These are phyloP conservation scores for Fusarium pseudoanthophilum DNA, from an alignment of 2,329 filamentous ascomycete genomes.

Conservation along the genomic window DNA sequence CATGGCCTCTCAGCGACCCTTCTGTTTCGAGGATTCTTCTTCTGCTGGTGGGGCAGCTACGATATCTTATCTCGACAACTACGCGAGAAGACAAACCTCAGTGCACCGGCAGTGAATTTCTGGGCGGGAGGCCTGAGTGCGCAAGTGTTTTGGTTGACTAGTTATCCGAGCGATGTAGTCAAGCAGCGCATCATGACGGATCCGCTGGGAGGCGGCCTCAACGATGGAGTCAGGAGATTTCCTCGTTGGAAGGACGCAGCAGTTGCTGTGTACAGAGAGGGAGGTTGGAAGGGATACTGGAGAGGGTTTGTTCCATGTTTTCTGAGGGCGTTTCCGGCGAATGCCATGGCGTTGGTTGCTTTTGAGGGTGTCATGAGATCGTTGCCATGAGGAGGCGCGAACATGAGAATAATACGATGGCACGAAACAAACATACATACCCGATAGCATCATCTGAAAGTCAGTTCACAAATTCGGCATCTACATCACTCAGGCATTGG, in stretches of 20 bases:
- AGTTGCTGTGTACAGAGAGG: slow-evolving; percentile 77
- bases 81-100: slow-evolving; percentile 73
- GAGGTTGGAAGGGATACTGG: slow-evolving; percentile 85
- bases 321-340: slow-evolving; percentile 91
- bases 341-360: slow-evolving; percentile 90
- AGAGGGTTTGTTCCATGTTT: slow-evolving; percentile 95
- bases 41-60: slow-evolving; percentile 98
- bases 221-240: slow-evolving; percentile 76
- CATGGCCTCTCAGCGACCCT: slow-evolving; percentile 87
- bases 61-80: slow-evolving; percentile 81
- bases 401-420: neutral
- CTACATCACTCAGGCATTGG: neutral
- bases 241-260: slow-evolving; percentile 84
- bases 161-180: slow-evolving; percentile 91
- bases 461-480: neutral
- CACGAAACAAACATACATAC: slow-evolving; percentile 14
- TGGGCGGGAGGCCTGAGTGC: slow-evolving; percentile 95
- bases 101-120: slow-evolving; percentile 88
- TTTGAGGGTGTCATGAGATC: slow-evolving; percentile 91
- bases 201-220: slow-evolving; percentile 76
- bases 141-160: slow-evolving; percentile 93
- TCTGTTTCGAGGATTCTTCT: slow-evolving; percentile 92
- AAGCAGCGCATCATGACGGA: slow-evolving; percentile 99
- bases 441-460: neutral
- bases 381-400: slow-evolving; percentile 55